Evolutionary conservation across 1,139 yeast species (phyloP).

Genomic region (Candida sojae): DNA sequence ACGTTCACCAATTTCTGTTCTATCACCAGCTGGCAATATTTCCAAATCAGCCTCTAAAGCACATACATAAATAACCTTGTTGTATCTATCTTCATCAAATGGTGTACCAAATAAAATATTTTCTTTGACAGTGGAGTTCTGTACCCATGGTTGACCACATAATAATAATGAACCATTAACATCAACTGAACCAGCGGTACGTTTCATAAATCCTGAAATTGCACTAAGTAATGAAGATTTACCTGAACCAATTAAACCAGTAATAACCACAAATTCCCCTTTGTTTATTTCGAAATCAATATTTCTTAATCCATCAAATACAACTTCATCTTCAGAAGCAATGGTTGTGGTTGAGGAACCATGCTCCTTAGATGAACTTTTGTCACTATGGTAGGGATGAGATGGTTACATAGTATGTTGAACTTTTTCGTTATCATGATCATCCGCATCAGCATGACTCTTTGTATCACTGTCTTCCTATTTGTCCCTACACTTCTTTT

Average conservation of each 20-base stretch:
- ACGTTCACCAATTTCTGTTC: conserved; percentile 50
- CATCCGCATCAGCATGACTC: not conserved
- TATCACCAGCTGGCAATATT: conserved; percentile 44
- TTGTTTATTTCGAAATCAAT: conserved; percentile 22
- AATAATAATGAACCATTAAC: conserved; percentile 41
- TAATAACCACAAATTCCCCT: conserved; percentile 66
- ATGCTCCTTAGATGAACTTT: conserved; percentile 9
- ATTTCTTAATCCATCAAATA: conserved; percentile 17
- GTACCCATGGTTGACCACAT: conserved; percentile 56
- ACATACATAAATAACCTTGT: conserved; percentile 35
- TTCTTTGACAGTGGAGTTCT: conserved; percentile 42
- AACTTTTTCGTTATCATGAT: conserved; percentile 3
- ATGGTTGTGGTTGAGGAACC: conserved; percentile 6
- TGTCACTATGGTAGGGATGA: conserved; percentile 5
- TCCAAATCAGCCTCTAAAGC: conserved; percentile 39
- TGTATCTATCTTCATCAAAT: conserved; percentile 27
- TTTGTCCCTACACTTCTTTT: conserved; percentile 10
- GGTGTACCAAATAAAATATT: conserved; percentile 37
- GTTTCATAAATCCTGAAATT: conserved; percentile 55
- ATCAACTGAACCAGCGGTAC: conserved; percentile 37
- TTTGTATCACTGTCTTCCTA: conserved; percentile 10
- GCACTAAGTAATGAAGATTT: conserved; percentile 63
- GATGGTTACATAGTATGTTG: conserved; percentile 2
- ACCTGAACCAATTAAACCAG: conserved; percentile 75
- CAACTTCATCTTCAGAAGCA: conserved; percentile 6